Percentiles rank a stretch among this genome's conserved stretches.
phyloP scores from a whole-genome alignment of 306 rosid genomes.

The Vigna hirtella region DNA sequence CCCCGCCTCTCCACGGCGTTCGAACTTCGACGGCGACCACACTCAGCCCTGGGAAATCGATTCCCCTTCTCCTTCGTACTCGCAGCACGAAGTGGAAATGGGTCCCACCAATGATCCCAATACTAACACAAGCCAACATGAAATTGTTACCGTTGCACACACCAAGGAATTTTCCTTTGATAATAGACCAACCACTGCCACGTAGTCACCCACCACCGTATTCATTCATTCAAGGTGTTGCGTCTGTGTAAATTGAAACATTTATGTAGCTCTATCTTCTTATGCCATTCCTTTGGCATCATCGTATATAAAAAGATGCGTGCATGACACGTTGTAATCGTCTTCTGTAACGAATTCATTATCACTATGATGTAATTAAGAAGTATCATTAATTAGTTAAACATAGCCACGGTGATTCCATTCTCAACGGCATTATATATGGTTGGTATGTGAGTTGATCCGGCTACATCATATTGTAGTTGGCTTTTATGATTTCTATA shows the following conservation, averaged over 20 bases:
- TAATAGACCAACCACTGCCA: slow-evolving; percentile 29
- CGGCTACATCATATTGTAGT: too few species aligned
- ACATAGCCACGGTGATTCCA: too few species aligned
- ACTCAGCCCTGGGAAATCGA: slow-evolving; percentile 43
- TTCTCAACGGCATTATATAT: too few species aligned
- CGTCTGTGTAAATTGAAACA: too few species aligned
- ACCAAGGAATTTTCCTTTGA: slow-evolving; percentile 70
- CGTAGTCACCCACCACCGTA: background rate
- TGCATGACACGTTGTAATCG: background rate
- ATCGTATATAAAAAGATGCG: background rate
- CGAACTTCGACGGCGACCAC: slow-evolving; percentile 40
- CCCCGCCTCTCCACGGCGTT: slow-evolving; percentile 52
- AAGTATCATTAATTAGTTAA: too few species aligned
- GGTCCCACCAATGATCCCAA: background rate
- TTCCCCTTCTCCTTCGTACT: slow-evolving; percentile 54
- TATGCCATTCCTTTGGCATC: background rate
- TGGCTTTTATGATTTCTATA: too few species aligned
- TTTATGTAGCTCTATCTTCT: too few species aligned
- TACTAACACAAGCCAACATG: slow-evolving; percentile 7
- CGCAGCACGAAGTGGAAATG: slow-evolving; percentile 41
- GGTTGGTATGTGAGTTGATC: too few species aligned
- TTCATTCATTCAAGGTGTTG: background rate
- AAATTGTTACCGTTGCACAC: slow-evolving; percentile 27
- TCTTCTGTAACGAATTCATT: too few species aligned
- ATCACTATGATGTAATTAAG: too few species aligned